Evolutionary conservation across 345 rosid species (phyloP).

Genomic region (Chamaenerion angustifolium): DNA sequence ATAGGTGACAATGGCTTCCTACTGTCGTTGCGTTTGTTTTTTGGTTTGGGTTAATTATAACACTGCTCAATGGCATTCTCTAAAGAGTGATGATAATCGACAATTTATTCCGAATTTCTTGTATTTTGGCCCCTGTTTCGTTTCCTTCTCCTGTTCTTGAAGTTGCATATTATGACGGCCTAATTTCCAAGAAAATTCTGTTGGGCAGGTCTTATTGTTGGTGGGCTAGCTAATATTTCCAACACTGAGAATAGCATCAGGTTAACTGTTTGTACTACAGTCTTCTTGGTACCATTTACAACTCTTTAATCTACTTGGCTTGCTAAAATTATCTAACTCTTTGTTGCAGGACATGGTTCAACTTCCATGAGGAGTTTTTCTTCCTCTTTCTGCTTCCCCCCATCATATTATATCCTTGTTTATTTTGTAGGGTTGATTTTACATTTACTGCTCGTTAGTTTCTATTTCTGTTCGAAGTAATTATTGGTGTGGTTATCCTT

Average conservation of each 20-base stretch:
- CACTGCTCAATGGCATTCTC: too few relatives aligned
- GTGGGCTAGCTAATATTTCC: slow-evolving; percentile 84
- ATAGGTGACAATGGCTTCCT: slow-evolving; percentile 34
- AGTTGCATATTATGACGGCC: too few relatives aligned
- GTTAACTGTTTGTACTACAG: slow-evolving; percentile 15
- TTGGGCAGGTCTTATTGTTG: slow-evolving; percentile 62
- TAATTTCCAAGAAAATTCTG: neutral
- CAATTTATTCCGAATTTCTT: neutral
- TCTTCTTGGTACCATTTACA: neutral
- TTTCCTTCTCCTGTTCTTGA: too few relatives aligned
- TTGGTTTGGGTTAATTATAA: neutral
- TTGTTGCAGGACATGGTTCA: slow-evolving; percentile 75
- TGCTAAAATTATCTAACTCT: neutral
- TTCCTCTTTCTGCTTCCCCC: slow-evolving; percentile 91
- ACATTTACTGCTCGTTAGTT: neutral
- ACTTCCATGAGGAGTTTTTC: slow-evolving; percentile 96
- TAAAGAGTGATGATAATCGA: too few relatives aligned
- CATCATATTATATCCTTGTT: slow-evolving; percentile 82
- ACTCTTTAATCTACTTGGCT: neutral
- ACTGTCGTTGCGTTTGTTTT: neutral
- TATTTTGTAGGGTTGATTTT: slow-evolving; percentile 4
- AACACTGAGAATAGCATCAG: slow-evolving; percentile 84
- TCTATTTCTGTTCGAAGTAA: neutral
- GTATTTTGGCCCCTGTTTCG: neutral
- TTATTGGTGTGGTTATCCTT: slow-evolving; percentile 31